These are phyloP conservation scores for Arabidopsis suecica DNA, from an alignment of 345 rosid species.

Conservation along the genomic window DNA sequence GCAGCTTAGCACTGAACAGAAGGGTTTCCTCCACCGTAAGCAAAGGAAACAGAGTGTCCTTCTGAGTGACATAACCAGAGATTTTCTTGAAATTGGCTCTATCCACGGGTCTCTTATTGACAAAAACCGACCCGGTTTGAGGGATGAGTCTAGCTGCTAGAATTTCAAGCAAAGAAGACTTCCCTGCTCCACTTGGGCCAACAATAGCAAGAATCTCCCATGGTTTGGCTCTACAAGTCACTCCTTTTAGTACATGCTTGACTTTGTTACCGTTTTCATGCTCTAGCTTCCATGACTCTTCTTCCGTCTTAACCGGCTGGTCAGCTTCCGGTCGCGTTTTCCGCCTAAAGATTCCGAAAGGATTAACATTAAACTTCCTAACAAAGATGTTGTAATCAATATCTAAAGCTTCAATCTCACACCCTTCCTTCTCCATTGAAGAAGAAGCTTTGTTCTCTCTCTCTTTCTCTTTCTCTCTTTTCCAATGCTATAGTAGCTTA, in stretches of 20 bases:
- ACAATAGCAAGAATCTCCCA: slow-evolving; percentile 95
- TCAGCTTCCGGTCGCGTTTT: slow-evolving; percentile 35
- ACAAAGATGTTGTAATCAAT: slow-evolving; percentile 65
- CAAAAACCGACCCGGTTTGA: slow-evolving; percentile 64
- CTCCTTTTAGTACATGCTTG: slow-evolving; percentile 68
- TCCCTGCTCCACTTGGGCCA: slow-evolving; percentile 98
- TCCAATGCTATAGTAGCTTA: slow-evolving; percentile 6
- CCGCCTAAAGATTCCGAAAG: slow-evolving; percentile 42
- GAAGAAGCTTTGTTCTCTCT: slow-evolving; percentile 39
- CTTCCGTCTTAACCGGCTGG: slow-evolving; percentile 34
- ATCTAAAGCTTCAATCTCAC: slow-evolving; percentile 80
- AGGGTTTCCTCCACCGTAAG: slow-evolving; percentile 96
- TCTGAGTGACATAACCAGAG: slow-evolving; percentile 89
- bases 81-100: slow-evolving; percentile 71
- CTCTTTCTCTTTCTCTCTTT: background rate
- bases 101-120: slow-evolving; percentile 66
- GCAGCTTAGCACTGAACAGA: slow-evolving; percentile 83
- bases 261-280: slow-evolving; percentile 42
- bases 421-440: slow-evolving; percentile 84
- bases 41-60: slow-evolving; percentile 84
- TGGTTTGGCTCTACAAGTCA: slow-evolving; percentile 84
- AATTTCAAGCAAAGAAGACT: slow-evolving; percentile 84
- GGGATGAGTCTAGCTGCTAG: slow-evolving; percentile 73
- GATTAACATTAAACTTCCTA: slow-evolving; percentile 39
- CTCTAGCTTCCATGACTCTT: slow-evolving; percentile 28